phyloP scores from a whole-genome alignment of 1,139 yeast genomes.

The Yamadazyma friedrichii region DNA sequence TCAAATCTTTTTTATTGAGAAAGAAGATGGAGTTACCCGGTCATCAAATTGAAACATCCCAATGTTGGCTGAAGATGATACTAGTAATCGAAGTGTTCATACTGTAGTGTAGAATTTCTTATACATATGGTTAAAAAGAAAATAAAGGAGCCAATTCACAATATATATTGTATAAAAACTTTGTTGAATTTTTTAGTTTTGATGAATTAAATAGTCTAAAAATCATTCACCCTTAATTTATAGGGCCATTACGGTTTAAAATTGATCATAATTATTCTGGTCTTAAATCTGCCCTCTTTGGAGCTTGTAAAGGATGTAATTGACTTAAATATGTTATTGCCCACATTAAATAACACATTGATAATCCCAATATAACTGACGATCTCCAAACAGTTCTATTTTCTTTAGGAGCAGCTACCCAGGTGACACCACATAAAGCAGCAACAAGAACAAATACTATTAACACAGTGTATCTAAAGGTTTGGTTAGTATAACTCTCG shows the following conservation, averaged over 20 bases:
- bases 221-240: not conserved
- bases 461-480: constrained; percentile 66
- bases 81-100: no score
- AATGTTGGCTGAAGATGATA: no score
- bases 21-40: no score
- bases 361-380: constrained; percentile 73
- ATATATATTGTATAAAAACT: not conserved
- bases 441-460: constrained; percentile 62
- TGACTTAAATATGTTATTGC: constrained; percentile 83
- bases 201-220: not conserved
- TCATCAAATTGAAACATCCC: no score
- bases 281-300: constrained; percentile 75
- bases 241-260: no score
- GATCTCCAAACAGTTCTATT: constrained; percentile 84
- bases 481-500: constrained; percentile 5
- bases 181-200: not conserved
- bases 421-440: constrained; percentile 58
- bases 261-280: constrained; percentile 44
- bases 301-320: constrained; percentile 78
- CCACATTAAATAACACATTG: constrained; percentile 95
- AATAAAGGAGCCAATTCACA: not conserved
- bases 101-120: no score
- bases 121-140: not conserved
- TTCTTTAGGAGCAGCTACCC: constrained; percentile 61
- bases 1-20: no score